Conservation (phyloP, 371 early-diverging fungal genomes). For the Blastocladiella emersonii region DNA sequence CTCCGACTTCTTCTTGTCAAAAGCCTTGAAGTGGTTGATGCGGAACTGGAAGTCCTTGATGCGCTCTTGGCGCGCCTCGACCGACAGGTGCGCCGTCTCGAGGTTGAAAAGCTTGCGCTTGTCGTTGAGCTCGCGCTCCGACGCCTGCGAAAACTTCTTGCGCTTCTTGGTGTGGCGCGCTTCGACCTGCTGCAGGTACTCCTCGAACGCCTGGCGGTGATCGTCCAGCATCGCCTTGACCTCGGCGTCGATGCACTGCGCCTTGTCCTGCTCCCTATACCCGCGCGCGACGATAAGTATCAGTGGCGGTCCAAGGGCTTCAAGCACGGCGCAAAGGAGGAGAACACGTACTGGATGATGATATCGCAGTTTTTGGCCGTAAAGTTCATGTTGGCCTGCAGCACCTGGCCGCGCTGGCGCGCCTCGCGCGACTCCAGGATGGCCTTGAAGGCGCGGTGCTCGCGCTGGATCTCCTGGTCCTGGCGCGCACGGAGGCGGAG, state of each 20-base stretch:
- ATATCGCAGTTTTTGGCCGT: conserved; percentile 3
- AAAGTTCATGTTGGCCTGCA: background rate
- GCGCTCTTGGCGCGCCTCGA: conserved; percentile 12
- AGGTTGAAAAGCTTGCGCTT: conserved; percentile 17
- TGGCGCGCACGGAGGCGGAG: background rate
- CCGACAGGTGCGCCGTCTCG: conserved; percentile 16
- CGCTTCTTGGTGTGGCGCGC: conserved; percentile 16
- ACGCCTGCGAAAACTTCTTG: conserved; percentile 12
- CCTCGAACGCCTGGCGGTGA: conserved; percentile 12
- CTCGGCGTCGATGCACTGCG: conserved; percentile 4
- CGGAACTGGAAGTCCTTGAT: conserved; percentile 17
- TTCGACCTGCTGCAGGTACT: conserved; percentile 12
- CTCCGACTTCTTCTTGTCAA: background rate
- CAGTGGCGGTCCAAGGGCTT: too few relatives aligned
- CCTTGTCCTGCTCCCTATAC: conserved; percentile 12
- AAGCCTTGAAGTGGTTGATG: conserved; percentile 12
- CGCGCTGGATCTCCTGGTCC: background rate
- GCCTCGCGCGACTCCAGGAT: background rate
- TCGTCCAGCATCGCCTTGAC: conserved; percentile 9
- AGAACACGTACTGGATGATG: background rate
- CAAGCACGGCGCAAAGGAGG: too few relatives aligned
- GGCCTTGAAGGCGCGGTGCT: background rate
- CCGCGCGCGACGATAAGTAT: too few relatives aligned
- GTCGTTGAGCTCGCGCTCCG: conserved; percentile 14
- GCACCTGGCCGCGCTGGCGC: background rate